phyloP scores from a whole-genome alignment of 108 stramenopile species.

The Cyclostephanos tholiformis region DNA sequence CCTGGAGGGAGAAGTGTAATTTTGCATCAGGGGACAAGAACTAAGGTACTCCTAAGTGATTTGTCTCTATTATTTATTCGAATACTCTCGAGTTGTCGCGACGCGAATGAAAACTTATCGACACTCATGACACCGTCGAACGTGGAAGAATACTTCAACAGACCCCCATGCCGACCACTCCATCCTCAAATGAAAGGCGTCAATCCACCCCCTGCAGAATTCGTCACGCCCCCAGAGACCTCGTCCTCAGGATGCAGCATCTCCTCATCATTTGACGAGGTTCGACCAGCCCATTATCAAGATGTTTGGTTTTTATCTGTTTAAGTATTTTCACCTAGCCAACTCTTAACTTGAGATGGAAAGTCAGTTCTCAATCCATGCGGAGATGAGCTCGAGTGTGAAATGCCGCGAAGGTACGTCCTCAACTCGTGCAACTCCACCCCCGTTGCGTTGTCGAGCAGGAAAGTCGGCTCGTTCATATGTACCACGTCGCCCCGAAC shows the following conservation, averaged over 20 bases:
- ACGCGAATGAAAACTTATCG: neutral
- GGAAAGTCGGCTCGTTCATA: constrained; percentile 17
- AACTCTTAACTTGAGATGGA: constrained; percentile 6
- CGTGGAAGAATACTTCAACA: constrained; percentile 15
- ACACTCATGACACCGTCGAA: neutral
- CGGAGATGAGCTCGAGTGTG: neutral
- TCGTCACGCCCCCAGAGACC: constrained; percentile 40
- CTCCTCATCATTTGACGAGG: constrained; percentile 55
- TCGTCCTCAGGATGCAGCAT: constrained; percentile 54
- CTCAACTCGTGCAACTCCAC: constrained; percentile 18
- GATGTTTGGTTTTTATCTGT: too few species aligned
- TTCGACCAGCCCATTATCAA: neutral
- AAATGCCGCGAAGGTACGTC: constrained; percentile 2
- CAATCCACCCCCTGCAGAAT: constrained; percentile 33
- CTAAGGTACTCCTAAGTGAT: too few species aligned
- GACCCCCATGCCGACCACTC: constrained; percentile 37
- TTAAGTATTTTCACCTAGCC: constrained; percentile 6
- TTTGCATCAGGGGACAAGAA: too few species aligned
- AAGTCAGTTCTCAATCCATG: constrained; percentile 12
- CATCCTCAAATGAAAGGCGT: constrained; percentile 59
- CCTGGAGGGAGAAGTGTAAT: too few species aligned
- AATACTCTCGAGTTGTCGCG: constrained; percentile 29
- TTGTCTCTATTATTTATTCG: too few species aligned
- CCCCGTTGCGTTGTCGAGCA: constrained; percentile 4
- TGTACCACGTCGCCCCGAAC: constrained; percentile 32